Base-by-base conservation (phyloP, 805 yeast species). In the Pichia manshurica region DNA sequence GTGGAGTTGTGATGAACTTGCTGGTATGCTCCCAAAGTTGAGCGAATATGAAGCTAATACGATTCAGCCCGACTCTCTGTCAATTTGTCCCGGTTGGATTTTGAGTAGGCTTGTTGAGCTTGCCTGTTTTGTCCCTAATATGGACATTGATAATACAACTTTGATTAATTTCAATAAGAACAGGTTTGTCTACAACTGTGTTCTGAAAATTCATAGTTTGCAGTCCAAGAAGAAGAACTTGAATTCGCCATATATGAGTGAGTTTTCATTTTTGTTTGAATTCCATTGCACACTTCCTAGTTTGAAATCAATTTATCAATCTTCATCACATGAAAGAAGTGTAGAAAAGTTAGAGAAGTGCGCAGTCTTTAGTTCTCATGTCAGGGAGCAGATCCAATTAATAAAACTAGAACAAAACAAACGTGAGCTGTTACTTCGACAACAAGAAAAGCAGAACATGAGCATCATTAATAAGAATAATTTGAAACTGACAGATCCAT, bases 71-170 rank as follows among this genome's bases (percentile, higher is more conserved):
- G 73, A 0, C 0, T 5, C 37, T 15, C 67, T 87, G 43, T 78
- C 88, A 5, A 93, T 96, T 2, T 90, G 96, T 59, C 78, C 88
- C 50, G 97, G 97, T 10, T 91, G 98, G 98, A 71, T 88, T 44
- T 70, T 84, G 21, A 91, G 85, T 56, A 79, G 95, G 51, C 67
- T 91, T 53, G 61, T 89, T 46, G 96, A 87, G 58, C 78, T 82
- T 50, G 79, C 83, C 1, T 81, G 84, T 53, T 82, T 77, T 58
- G 81, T 88, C 44, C 95, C 96, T 17, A 86, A 84, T 57, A 85
- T 81, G 79, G 77, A 83, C 44, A 73, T 79, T 35, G 81, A 75
- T 50, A 78, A 82, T 57, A 73, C 83, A 2, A 70, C 74, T 31
- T 68, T 84, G 51, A 79, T 90, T 56, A 90, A 91, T 60, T 91